Evolutionary conservation across 345 rosid species (phyloP), one percentile per base, ranked within the genome.

Genomic region (Adansonia digitata): DNA sequence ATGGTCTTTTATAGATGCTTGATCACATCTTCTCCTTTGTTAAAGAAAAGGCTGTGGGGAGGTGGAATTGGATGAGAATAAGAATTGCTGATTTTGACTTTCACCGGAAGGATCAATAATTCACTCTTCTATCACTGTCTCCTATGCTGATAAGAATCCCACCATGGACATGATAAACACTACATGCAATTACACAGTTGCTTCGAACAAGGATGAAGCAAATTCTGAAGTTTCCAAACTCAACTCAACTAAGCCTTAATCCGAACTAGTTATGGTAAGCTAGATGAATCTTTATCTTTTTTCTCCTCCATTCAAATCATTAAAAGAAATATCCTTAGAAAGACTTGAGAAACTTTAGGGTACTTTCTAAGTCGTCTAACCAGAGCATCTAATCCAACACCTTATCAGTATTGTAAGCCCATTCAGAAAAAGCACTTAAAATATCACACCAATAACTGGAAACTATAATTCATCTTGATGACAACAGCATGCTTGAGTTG

Each of bases 61-160:
- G 51, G 46, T 49, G 56, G 68, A 53, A 75, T 56, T 42, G 69
- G 77, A 81, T 37, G 76, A 74, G 82, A 74, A 81, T 76, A 71
- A 46, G 62, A 71, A 73, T 40, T 46, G 61, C 46, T 75, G 78
- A 70, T 46, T 60, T 69, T 60, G 17, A n/a, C 71, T 80, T 66
- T 73, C 55, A 74, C 48, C 34, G 46, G 71, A 82, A 78, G 71
- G 56, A 74, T 55, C 40, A 37, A 29, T 61, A 78, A n/a, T 84
- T 78, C 85, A 74, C 66, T 76, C 55, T 77, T 62, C 79, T 48
- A 74, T 78, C 82, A 72, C 46, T 51, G 40, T 67, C 76, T 37
- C 71, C 59, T 37, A 65, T 59, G 66, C 45, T 65, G 77, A 75
- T 53, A 76, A 77, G 80, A 73, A 77, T 82, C 61, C 69, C 76